These are phyloP conservation scores for Cercophora samala DNA, from an alignment of 495 filamentous ascomycete genomes.

Conservation along the genomic window DNA sequence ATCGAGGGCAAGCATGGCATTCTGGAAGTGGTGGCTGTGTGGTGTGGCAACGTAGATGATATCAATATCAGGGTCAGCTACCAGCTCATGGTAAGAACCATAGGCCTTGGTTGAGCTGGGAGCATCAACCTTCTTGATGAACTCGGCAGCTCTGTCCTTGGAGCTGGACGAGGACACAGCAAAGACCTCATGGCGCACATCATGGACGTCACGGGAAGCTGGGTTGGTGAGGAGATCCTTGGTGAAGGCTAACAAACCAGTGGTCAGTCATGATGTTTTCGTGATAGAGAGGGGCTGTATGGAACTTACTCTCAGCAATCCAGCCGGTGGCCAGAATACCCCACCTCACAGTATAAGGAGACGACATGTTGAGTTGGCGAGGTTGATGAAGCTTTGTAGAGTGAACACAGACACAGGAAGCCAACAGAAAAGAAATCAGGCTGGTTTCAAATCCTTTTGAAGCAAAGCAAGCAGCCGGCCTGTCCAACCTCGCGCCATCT, in stretches of 20 bases:
- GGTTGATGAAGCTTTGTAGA: background rate
- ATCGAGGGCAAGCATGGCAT: conserved; percentile 74
- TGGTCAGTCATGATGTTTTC: conserved; percentile 8
- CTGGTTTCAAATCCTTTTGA: conserved; percentile 10
- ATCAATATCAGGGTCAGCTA: conserved; percentile 72
- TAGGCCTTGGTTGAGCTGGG: conserved; percentile 69
- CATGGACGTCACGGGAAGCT: conserved; percentile 63
- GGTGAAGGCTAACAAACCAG: conserved; percentile 59
- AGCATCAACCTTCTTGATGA: conserved; percentile 64
- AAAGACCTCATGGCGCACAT: conserved; percentile 73
- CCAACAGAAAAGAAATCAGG: background rate
- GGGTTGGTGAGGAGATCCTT: conserved; percentile 81
- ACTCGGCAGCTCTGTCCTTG: conserved; percentile 61
- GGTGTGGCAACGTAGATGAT: conserved; percentile 92
- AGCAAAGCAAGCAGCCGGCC: conserved; percentile 4
- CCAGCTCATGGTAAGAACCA: conserved; percentile 75
- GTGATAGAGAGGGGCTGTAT: background rate
- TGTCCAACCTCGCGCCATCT: conserved; percentile 4
- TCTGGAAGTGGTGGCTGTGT: conserved; percentile 94
- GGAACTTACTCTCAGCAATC: conserved; percentile 65
- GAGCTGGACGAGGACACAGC: conserved; percentile 83
- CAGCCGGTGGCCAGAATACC: conserved; percentile 82
- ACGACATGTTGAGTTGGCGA: conserved; percentile 34
- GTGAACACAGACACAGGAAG: background rate
- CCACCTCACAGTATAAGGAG: conserved; percentile 65